Percentiles rank a stretch among this genome's conserved stretches.
phyloP scores from a whole-genome alignment of 352 stramenopile species.

The Phytophthora vignae region DNA sequence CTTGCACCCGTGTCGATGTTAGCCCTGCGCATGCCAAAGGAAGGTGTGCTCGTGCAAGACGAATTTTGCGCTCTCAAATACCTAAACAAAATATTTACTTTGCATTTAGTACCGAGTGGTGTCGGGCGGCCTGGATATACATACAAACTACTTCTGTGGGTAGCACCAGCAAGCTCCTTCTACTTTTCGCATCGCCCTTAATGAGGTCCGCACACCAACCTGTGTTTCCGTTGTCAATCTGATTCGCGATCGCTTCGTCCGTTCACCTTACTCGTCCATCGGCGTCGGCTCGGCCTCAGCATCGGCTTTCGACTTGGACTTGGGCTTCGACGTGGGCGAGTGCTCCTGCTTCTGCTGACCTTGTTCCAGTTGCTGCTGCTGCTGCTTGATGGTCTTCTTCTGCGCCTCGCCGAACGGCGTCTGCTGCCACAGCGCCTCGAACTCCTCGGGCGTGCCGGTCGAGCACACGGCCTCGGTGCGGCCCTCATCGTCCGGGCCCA shows the following conservation, averaged over 20 bases:
- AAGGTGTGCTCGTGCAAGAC: too few species aligned
- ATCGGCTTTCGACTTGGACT: neutral
- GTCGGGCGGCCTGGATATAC: too few species aligned
- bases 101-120: too few species aligned
- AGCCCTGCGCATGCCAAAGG: too few species aligned
- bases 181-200: too few species aligned
- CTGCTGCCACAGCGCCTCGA: conserved; percentile 53
- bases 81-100: too few species aligned
- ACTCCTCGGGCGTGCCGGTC: conserved; percentile 46
- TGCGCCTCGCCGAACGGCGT: conserved; percentile 55
- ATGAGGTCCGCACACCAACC: too few species aligned
- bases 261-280: conserved; percentile 20
- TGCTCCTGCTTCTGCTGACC: conserved; percentile 1
- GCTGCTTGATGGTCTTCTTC: conserved; percentile 37
- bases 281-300: neutral
- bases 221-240: neutral
- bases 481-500: conserved; percentile 39
- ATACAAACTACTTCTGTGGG: too few species aligned
- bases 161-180: too few species aligned
- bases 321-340: neutral
- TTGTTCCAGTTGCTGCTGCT: conserved; percentile 42
- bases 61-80: too few species aligned
- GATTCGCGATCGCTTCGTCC: neutral
- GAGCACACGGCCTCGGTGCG: conserved; percentile 41
- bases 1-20: too few species aligned